A percentile compares a stretch with the other conserved stretches of the same genome.
Evolutionary conservation across 169 alveolate species (phyloP).

Genomic region (Toxoplasma gondii): DNA sequence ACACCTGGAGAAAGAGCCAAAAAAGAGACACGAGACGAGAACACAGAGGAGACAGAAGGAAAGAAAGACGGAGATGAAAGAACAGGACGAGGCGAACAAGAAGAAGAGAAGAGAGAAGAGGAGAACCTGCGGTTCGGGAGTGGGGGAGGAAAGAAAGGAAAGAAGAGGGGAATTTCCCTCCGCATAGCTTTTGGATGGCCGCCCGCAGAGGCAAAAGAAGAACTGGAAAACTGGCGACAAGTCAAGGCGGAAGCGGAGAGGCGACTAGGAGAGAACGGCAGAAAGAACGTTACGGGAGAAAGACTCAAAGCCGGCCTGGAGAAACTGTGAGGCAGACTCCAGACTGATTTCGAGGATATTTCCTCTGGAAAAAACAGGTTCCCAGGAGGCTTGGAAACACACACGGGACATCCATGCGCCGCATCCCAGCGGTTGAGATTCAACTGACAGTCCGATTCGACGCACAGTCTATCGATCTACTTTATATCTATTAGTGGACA

Average conservation of each 20-base stretch:
- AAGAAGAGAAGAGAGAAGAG: background rate
- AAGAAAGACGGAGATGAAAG: background rate
- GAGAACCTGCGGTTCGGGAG: too few species aligned
- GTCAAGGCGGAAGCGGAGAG: background rate
- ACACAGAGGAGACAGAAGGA: background rate
- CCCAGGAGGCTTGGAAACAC: too few species aligned
- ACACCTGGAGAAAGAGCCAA: too few species aligned
- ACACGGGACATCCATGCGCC: too few species aligned
- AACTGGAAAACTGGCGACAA: background rate
- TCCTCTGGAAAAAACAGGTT: background rate
- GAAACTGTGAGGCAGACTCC: background rate
- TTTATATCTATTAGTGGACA: too few species aligned
- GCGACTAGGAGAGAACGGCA: background rate
- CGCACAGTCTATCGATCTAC: too few species aligned
- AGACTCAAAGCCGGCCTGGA: background rate
- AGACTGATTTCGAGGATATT: background rate
- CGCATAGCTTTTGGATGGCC: conserved; percentile 4
- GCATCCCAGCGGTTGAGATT: too few species aligned
- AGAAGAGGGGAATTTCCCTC: background rate
- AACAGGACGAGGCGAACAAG: background rate
- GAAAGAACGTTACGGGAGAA: background rate
- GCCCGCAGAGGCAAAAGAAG: background rate
- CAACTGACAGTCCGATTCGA: too few species aligned
- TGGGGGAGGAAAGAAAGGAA: background rate
- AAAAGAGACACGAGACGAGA: too few species aligned